phyloP scores from a whole-genome alignment of 495 filamentous ascomycete genomes.

The Oleoguttula mirabilis region DNA sequence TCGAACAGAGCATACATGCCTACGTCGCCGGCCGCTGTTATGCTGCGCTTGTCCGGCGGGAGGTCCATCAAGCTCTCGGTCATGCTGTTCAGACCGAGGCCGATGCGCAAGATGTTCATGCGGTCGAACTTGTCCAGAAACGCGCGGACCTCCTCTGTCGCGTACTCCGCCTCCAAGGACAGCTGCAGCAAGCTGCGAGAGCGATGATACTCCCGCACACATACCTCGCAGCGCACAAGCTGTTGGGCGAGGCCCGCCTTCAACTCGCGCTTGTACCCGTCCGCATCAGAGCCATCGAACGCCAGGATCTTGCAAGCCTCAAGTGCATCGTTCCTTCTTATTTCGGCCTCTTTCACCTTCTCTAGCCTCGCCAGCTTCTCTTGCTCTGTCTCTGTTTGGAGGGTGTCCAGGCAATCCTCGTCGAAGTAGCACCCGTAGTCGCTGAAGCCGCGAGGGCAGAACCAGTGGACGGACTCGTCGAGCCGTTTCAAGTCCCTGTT shows the following conservation, averaged over 20 bases:
- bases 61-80: constrained; percentile 37
- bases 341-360: constrained; percentile 36
- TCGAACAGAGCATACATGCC: constrained; percentile 52
- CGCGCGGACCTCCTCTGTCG: constrained; percentile 48
- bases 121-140: constrained; percentile 45
- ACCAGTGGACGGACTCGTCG: constrained; percentile 27
- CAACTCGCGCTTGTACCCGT: constrained; percentile 47
- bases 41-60: constrained; percentile 36
- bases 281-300: constrained; percentile 49
- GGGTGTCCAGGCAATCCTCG: constrained; percentile 23
- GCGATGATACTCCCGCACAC: constrained; percentile 69
- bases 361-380: constrained; percentile 6
- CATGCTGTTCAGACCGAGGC: constrained; percentile 40
- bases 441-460: constrained; percentile 27
- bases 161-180: constrained; percentile 44
- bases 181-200: constrained; percentile 51
- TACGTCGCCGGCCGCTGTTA: constrained; percentile 37
- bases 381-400: constrained; percentile 10
- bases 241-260: constrained; percentile 39
- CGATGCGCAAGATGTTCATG: constrained; percentile 52
- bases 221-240: constrained; percentile 63
- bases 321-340: constrained; percentile 45
- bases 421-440: constrained; percentile 27
- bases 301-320: constrained; percentile 56
- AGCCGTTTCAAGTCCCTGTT: constrained; percentile 27